Evolutionary conservation across 257 asterid species (phyloP).

Genomic region (Nicotiana tomentosiformis): DNA sequence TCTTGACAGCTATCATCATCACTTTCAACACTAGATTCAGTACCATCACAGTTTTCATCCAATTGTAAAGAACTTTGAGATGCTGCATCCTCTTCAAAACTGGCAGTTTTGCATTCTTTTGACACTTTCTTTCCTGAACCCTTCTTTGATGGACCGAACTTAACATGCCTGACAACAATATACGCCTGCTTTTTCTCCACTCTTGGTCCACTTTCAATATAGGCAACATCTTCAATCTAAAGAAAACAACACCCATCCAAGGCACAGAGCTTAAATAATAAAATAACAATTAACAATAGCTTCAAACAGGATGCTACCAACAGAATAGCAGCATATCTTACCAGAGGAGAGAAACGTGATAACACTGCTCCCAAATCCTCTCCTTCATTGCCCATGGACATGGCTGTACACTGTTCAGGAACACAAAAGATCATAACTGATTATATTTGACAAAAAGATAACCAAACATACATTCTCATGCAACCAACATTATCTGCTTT

Average conservation of each 20-base stretch:
- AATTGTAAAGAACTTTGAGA: not conserved
- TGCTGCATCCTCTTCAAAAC: constrained; percentile 3
- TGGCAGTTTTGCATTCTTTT: constrained; percentile 7
- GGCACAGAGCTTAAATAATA: not conserved
- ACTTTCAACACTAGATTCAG: constrained; percentile 8
- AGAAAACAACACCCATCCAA: constrained; percentile 1
- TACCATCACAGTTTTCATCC: not conserved
- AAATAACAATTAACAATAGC: constrained; percentile 5
- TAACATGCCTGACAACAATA: constrained; percentile 61
- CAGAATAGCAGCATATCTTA: constrained; percentile 23
- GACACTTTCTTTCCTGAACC: constrained; percentile 52
- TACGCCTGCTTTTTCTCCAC: constrained; percentile 62
- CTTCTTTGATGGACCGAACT: constrained; percentile 59
- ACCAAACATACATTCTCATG: not conserved
- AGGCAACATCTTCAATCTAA: constrained; percentile 65
- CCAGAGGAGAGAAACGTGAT: constrained; percentile 66
- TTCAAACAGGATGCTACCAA: constrained; percentile 5
- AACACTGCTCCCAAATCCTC: constrained; percentile 44
- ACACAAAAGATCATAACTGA: constrained; percentile 14
- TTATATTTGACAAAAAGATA: not conserved
- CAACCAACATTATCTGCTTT: constrained; percentile 5
- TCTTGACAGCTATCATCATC: constrained; percentile 18
- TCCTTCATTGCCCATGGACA: constrained; percentile 23
- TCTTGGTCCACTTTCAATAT: constrained; percentile 47
- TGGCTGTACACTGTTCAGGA: constrained; percentile 54